Base-by-base conservation (phyloP, 1,139 yeast species). In the Candida sp. region DNA sequence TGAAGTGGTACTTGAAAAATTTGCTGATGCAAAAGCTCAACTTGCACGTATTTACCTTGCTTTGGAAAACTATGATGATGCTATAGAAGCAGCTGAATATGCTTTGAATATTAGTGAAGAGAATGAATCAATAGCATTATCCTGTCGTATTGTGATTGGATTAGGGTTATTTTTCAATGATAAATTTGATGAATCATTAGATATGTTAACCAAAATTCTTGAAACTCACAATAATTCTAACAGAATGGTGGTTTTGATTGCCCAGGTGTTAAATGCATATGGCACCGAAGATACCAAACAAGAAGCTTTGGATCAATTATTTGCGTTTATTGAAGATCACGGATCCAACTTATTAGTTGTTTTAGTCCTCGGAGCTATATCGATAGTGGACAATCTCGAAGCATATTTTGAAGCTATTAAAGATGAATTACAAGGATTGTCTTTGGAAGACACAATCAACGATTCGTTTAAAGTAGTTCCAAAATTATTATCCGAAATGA, bases 201-300 rank as follows among this genome's bases (percentile, higher is more conserved):
- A 75, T 4, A 82, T 84, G 55, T 82, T 91, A 56, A 82, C 79
- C 49, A 61, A 68, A 33, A 80, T 93, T 7, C 65, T 89, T 43
- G 75, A 52, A 11, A 47, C 54, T 7, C 56, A 75, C 43, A 64
- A 71, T 15, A 77, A 82, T 21, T 79, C 84, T 2, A 57, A 39
- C 73, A 75, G 83, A 48, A 73, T 89, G n/a, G 81, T 88, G 11
- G 78, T 85, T 5, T 66, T 93, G 34, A 75, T 88, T 23, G 81
- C 95, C 0, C 96, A 89, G 56, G 84, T 90, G 1, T 71, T 93
- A 43, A 84, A 86, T 70, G 87, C 89, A 1, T 80, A 80, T 45
- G 85, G 82, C 5, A 78, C 82, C 0, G 80, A 75, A 21, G 91
- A 84, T n/a, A 82, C 93, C 5, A 82, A 81, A 45, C 87, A 83